Evolutionary conservation across 768 basidiomycete genomes (phyloP).

Genomic region (Xerocomellus intermedius): DNA sequence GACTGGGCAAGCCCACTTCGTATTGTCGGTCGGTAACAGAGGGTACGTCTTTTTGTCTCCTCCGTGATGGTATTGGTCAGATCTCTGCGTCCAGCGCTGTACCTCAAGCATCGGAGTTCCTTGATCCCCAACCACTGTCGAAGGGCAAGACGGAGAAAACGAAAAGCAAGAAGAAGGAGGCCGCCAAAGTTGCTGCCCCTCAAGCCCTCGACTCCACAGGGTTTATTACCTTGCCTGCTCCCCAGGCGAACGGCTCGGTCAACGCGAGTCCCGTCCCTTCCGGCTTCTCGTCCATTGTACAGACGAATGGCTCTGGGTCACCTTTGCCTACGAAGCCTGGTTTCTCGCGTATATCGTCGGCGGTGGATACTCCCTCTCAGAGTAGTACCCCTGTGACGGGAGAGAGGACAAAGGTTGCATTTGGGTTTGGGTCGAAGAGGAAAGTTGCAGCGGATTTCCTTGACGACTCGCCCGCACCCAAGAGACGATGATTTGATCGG

Average conservation of each 20-base stretch:
- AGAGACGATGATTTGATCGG: conserved; percentile 38
- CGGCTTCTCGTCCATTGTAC: conserved; percentile 30
- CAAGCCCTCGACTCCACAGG: conserved; percentile 51
- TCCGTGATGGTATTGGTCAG: neutral
- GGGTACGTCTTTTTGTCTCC: conserved; percentile 51
- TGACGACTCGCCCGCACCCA: conserved; percentile 68
- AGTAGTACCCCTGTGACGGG: conserved; percentile 54
- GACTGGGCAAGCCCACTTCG: conserved; percentile 94
- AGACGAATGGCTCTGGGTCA: conserved; percentile 45
- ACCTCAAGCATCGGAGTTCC: conserved; percentile 78
- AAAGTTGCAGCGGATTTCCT: conserved; percentile 73
- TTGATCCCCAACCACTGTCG: conserved; percentile 75
- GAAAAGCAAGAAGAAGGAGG: conserved; percentile 77
- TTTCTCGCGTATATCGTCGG: conserved; percentile 72
- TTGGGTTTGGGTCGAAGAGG: conserved; percentile 77
- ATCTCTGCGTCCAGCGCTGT: conserved; percentile 59
- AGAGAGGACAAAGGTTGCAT: conserved; percentile 72
- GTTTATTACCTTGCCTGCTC: conserved; percentile 73
- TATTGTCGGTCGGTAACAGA: conserved; percentile 90
- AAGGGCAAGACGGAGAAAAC: conserved; percentile 83
- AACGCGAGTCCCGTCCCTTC: conserved; percentile 46
- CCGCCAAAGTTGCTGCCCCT: conserved; percentile 45
- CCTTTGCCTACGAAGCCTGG: conserved; percentile 65
- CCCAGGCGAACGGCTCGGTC: conserved; percentile 42
- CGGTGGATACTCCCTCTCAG: conserved; percentile 47